Conservation (phyloP, 129 eudicot species). For the Pseudognaphalium luteoalbum region DNA sequence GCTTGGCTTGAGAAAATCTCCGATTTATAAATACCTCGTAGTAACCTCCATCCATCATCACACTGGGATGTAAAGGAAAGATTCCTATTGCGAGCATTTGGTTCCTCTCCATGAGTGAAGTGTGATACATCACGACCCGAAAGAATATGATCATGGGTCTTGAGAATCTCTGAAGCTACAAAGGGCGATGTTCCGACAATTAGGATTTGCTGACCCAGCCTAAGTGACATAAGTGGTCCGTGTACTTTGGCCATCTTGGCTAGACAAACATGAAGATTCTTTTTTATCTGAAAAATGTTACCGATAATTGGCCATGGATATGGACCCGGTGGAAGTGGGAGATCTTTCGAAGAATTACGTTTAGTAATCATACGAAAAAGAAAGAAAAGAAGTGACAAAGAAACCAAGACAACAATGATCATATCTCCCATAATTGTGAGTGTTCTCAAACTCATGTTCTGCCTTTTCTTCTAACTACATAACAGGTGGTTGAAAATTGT, state of each 20-base stretch:
- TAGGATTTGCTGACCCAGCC: constrained; percentile 23
- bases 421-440: too few species aligned
- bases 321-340: too few species aligned
- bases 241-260: constrained; percentile 32
- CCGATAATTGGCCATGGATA: too few species aligned
- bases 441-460: too few species aligned
- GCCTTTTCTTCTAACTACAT: too few species aligned
- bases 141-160: constrained; percentile 33
- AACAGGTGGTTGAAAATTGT: too few species aligned
- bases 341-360: too few species aligned
- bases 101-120: neutral
- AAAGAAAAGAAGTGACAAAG: too few species aligned
- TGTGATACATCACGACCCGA: constrained; percentile 34
- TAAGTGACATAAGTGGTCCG: constrained; percentile 44
- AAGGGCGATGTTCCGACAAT: constrained; percentile 41
- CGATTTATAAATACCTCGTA: constrained; percentile 24
- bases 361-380: too few species aligned
- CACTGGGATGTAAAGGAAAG: constrained; percentile 8
- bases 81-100: constrained; percentile 15
- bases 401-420: too few species aligned
- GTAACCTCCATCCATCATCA: constrained; percentile 25
- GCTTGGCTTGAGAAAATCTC: constrained; percentile 39
- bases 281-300: too few species aligned
- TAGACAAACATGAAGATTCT: constrained; percentile 22
- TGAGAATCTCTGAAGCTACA: constrained; percentile 46